Percentiles rank a stretch among this genome's conserved stretches.
These are phyloP conservation scores for Emericellopsis atlantica DNA, from an alignment of 2,329 filamentous ascomycete genomes.

Conservation along the genomic window DNA sequence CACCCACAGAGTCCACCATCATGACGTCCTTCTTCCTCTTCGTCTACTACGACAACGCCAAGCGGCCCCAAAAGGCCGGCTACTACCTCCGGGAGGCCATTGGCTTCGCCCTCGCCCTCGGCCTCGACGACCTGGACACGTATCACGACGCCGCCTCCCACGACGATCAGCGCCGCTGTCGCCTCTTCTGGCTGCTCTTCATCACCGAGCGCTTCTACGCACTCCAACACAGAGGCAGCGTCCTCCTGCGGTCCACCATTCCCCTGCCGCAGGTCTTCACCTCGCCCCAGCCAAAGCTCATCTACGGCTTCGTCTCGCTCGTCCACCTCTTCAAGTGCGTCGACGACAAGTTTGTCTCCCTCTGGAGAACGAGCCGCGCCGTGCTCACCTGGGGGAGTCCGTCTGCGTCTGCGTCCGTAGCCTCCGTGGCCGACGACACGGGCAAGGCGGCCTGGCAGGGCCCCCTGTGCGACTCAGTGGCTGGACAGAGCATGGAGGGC, in stretches of 20 bases:
- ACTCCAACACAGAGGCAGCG: conserved; percentile 7
- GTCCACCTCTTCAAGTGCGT: conserved; percentile 7
- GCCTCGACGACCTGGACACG: conserved; percentile 6
- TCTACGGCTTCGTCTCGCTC: conserved; percentile 8
- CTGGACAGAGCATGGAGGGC: not conserved
- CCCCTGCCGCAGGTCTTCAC: conserved; percentile 8
- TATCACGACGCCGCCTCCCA: conserved; percentile 5
- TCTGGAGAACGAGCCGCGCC: conserved; percentile 1
- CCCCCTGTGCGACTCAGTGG: not conserved
- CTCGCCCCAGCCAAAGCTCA: conserved; percentile 7
- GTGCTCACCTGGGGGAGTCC: too few relatives aligned
- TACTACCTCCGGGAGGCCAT: conserved; percentile 10
- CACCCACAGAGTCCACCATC: conserved; percentile 7
- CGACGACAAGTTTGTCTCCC: conserved; percentile 5
- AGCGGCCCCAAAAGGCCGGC: conserved; percentile 6
- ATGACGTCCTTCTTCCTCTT: conserved; percentile 10
- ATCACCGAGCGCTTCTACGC: conserved; percentile 10
- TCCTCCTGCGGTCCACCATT: conserved; percentile 7
- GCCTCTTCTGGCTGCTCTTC: conserved; percentile 10
- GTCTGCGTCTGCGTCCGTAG: too few relatives aligned
- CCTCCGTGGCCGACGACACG: too few relatives aligned
- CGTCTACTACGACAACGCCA: conserved; percentile 7
- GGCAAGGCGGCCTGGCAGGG: not conserved
- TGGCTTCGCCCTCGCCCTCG: conserved; percentile 7
- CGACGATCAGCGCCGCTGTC: conserved; percentile 5